phyloP scores from a whole-genome alignment of 2,329 filamentous ascomycete species.

The Trichoderma hamatum region DNA sequence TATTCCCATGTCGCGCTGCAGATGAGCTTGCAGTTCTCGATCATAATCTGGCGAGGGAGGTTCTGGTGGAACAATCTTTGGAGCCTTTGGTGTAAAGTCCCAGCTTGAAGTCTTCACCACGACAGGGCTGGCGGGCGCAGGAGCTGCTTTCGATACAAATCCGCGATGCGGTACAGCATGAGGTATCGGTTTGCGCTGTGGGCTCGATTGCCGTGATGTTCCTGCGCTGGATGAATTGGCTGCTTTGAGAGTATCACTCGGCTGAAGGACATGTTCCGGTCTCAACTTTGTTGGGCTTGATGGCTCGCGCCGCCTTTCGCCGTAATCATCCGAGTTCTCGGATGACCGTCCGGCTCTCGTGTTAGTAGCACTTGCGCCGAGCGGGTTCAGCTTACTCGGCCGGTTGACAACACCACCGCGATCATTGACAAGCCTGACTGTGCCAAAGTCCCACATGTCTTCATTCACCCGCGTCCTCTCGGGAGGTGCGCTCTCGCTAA shows the following conservation, averaged over 20 bases:
- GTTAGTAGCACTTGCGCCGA: slow-evolving; percentile 84
- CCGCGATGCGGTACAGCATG: slow-evolving; percentile 17
- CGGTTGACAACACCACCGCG: slow-evolving; percentile 59
- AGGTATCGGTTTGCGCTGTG: slow-evolving; percentile 61
- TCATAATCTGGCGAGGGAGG: slow-evolving; percentile 63
- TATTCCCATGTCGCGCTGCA: slow-evolving; percentile 64
- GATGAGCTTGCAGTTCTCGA: slow-evolving; percentile 60
- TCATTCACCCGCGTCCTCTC: slow-evolving; percentile 67
- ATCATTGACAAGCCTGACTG: slow-evolving; percentile 78
- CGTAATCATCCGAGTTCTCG: slow-evolving; percentile 55
- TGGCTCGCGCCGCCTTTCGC: slow-evolving; percentile 53
- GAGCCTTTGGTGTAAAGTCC: slow-evolving; percentile 53
- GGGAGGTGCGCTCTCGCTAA: slow-evolving; percentile 54
- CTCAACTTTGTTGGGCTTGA: slow-evolving; percentile 56
- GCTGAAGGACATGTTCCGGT: slow-evolving; percentile 47
- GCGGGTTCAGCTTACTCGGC: slow-evolving; percentile 61
- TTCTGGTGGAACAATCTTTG: slow-evolving; percentile 42
- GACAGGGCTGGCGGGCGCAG: slow-evolving; percentile 56
- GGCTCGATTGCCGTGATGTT: slow-evolving; percentile 61
- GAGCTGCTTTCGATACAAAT: slow-evolving; percentile 58
- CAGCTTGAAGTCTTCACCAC: slow-evolving; percentile 39
- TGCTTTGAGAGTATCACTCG: slow-evolving; percentile 60
- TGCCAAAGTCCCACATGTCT: slow-evolving; percentile 98
- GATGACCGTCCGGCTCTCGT: slow-evolving; percentile 62
- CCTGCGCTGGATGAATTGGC: slow-evolving; percentile 47